Percentiles rank a stretch among this genome's conserved stretches.
Evolutionary conservation across 805 yeast species (phyloP).

Genomic region (Myxozyma geophila): DNA sequence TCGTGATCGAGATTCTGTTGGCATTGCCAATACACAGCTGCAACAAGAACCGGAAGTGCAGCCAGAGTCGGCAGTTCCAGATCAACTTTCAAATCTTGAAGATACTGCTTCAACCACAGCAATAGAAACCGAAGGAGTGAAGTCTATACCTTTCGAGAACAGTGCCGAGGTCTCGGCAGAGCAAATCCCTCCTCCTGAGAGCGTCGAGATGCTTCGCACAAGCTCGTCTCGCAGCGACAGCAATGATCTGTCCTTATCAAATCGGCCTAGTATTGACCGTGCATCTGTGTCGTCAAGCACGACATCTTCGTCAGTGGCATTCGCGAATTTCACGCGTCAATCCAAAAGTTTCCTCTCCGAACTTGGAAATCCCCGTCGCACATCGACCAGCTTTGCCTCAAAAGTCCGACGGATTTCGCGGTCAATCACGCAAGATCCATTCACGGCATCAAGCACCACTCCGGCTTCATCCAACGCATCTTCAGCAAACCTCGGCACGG

Average conservation of each 20-base stretch:
- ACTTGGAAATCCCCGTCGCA: conserved; percentile 14
- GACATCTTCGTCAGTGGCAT: conserved; percentile 6
- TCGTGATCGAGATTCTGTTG: neutral
- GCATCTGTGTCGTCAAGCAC: conserved; percentile 8
- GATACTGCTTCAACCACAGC: no score
- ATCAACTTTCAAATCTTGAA: no score
- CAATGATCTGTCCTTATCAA: neutral
- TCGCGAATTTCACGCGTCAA: conserved; percentile 12
- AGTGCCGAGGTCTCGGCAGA: neutral
- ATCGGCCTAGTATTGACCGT: neutral
- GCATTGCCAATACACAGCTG: no score
- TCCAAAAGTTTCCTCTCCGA: conserved; percentile 30
- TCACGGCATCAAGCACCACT: neutral
- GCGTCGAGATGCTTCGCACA: conserved; percentile 3
- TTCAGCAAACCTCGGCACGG: no score
- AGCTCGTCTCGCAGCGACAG: conserved; percentile 3
- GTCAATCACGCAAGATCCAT: conserved; percentile 20
- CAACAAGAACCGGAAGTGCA: no score
- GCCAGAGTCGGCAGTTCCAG: no score
- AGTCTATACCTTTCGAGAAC: neutral
- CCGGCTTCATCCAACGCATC: neutral
- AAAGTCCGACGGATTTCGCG: conserved; percentile 36
- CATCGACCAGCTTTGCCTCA: conserved; percentile 20
- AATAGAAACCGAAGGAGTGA: no score
- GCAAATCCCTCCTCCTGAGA: neutral